phyloP scores from a whole-genome alignment of 1,284 basidiomycete genomes.

The Ustilago curta region DNA sequence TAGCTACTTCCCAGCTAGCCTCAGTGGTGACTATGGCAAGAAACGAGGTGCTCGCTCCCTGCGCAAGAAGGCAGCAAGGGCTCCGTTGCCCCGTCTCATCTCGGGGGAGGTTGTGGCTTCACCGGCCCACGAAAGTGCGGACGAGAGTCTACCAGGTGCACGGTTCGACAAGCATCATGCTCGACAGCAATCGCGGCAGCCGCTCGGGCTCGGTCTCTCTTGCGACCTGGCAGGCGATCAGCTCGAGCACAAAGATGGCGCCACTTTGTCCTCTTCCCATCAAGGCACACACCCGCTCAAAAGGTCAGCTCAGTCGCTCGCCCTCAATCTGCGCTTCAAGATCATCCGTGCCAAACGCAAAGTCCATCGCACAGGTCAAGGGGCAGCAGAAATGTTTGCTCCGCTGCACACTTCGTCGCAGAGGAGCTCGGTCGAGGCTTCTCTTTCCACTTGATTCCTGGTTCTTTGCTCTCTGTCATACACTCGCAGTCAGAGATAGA shows the following conservation, averaged over 20 bases:
- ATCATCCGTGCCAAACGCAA: slow-evolving; percentile 34
- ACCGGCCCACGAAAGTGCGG: slow-evolving; percentile 5
- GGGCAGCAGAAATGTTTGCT: slow-evolving; percentile 16
- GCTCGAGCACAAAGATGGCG: neutral
- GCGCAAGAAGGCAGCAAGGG: slow-evolving; percentile 27
- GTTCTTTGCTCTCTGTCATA: neutral
- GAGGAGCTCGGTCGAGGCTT: slow-evolving; percentile 18
- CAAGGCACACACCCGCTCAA: slow-evolving; percentile 14
- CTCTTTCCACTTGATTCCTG: slow-evolving; percentile 2
- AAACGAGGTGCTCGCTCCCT: slow-evolving; percentile 13
- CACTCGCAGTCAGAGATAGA: no score
- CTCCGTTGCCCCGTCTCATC: slow-evolving; percentile 25
- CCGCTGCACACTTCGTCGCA: neutral
- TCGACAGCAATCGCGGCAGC: neutral
- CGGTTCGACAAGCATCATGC: neutral
- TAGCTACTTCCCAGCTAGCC: slow-evolving; percentile 41
- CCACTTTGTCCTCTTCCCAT: neutral
- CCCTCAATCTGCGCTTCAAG: slow-evolving; percentile 46
- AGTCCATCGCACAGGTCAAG: slow-evolving; percentile 15
- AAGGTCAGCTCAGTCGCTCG: slow-evolving; percentile 42
- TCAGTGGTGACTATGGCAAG: slow-evolving; percentile 4
- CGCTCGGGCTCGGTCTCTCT: neutral
- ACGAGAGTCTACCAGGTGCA: neutral
- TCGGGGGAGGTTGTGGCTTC: slow-evolving; percentile 34
- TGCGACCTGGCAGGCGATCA: neutral